phyloP scores from a whole-genome alignment of 2,329 filamentous ascomycete species.

The Stenocarpella maydis region DNA sequence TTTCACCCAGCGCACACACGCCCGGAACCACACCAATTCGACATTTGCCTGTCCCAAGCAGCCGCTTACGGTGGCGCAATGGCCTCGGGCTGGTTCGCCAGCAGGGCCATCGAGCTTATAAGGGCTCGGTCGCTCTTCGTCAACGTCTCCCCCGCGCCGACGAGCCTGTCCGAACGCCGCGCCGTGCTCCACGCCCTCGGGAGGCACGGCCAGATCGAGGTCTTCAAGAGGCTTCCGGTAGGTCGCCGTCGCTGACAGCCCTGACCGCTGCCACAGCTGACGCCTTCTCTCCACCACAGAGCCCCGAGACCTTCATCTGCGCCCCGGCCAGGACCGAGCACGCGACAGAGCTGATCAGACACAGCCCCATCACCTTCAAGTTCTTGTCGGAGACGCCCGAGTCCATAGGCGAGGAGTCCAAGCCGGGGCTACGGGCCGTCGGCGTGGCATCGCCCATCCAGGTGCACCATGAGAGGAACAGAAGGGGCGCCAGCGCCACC shows the following conservation, averaged over 20 bases:
- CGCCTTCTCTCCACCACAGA: slow-evolving; percentile 45
- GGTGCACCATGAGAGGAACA: slow-evolving; percentile 32
- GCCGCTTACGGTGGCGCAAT: slow-evolving; percentile 8
- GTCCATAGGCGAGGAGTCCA: slow-evolving; percentile 35
- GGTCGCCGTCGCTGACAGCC: slow-evolving; percentile 22
- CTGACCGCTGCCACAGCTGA: background rate
- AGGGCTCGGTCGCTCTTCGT: slow-evolving; percentile 52
- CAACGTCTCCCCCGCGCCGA: slow-evolving; percentile 59
- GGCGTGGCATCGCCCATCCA: slow-evolving; percentile 35
- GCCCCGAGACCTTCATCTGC: slow-evolving; percentile 59
- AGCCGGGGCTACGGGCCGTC: slow-evolving; percentile 30
- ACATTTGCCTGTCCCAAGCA: background rate
- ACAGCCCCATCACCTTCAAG: slow-evolving; percentile 58
- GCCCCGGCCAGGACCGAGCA: slow-evolving; percentile 52
- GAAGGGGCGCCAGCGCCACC: background rate
- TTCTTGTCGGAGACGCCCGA: slow-evolving; percentile 44
- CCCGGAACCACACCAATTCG: background rate
- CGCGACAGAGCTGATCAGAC: slow-evolving; percentile 50
- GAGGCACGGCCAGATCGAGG: slow-evolving; percentile 57
- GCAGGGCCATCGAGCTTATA: slow-evolving; percentile 32
- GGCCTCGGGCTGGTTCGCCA: slow-evolving; percentile 32
- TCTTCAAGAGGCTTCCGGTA: slow-evolving; percentile 59
- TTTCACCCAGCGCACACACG: no score
- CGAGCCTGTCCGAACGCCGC: slow-evolving; percentile 62
- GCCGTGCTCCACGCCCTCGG: slow-evolving; percentile 62